A percentile compares a stretch with the other conserved stretches of the same genome.
Evolutionary conservation across 176 grass and related monocot genomes (phyloP).

Genomic region (Oryza meridionalis): DNA sequence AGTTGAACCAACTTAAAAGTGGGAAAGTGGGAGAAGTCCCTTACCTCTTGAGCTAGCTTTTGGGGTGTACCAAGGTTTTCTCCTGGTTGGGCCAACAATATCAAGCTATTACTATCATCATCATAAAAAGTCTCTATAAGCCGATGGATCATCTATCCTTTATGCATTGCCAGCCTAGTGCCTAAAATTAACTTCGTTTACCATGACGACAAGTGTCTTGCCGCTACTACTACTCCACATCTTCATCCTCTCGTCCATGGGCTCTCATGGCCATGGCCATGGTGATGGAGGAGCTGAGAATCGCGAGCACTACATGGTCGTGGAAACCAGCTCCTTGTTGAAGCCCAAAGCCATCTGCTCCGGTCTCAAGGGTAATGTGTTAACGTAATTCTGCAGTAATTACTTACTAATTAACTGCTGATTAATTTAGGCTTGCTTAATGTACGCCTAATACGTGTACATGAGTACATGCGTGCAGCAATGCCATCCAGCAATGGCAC

Average conservation of each 20-base stretch:
- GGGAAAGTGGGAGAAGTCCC: too few species aligned
- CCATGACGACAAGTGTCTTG: not conserved
- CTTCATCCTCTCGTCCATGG: not conserved
- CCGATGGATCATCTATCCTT: too few species aligned
- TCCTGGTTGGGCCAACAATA: too few species aligned
- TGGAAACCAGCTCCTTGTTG: not conserved
- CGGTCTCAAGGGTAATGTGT: slow-evolving; percentile 26
- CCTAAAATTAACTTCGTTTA: not conserved
- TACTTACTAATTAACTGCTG: not conserved
- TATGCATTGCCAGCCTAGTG: not conserved
- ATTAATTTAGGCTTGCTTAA: too few species aligned
- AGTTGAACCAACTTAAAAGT: too few species aligned
- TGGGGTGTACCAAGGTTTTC: too few species aligned
- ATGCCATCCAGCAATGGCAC: slow-evolving; percentile 1
- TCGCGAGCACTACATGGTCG: slow-evolving; percentile 17
- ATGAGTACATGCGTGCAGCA: not conserved
- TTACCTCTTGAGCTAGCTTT: too few species aligned
- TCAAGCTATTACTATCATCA: too few species aligned
- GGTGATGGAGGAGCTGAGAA: not conserved
- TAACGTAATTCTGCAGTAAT: too few species aligned
- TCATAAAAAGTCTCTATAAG: too few species aligned
- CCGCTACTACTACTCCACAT: not conserved
- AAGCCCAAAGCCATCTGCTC: slow-evolving; percentile 26
- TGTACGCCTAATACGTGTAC: too few species aligned
- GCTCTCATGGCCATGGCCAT: not conserved